Percentiles rank a stretch among this genome's conserved stretches.
phyloP scores from a whole-genome alignment of 2,329 filamentous ascomycete species.

The Helotiales sp. region DNA sequence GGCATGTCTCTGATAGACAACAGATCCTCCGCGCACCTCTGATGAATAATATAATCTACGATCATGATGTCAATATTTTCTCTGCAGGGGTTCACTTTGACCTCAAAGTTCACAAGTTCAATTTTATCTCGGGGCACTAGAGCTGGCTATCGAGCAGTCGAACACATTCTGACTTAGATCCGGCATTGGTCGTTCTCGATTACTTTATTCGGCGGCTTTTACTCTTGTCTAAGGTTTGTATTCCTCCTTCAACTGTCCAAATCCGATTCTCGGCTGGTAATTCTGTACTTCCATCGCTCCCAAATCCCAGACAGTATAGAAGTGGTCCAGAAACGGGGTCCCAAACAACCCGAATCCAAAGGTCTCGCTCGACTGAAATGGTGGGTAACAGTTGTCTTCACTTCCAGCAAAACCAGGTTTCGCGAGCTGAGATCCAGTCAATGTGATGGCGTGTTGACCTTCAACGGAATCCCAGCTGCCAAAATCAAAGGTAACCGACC shows the following conservation, averaged over 20 bases:
- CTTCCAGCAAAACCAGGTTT: background rate
- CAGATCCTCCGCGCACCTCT: no score
- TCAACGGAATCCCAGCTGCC: background rate
- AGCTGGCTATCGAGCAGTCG: no score
- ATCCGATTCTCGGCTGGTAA: background rate
- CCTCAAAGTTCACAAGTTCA: no score
- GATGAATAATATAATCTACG: no score
- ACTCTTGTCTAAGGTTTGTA: background rate
- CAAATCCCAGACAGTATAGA: slow-evolving; percentile 6
- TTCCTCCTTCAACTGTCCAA: slow-evolving; percentile 5
- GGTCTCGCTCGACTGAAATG: background rate
- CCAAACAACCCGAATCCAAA: background rate
- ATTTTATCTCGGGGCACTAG: no score
- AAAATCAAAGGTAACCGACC: background rate
- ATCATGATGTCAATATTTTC: no score
- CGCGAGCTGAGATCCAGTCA: background rate
- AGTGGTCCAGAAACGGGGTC: background rate
- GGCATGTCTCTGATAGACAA: no score
- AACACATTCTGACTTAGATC: no score
- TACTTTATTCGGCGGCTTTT: no score
- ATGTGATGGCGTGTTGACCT: background rate
- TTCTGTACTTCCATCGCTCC: background rate
- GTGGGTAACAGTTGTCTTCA: background rate
- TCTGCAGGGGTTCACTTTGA: no score
- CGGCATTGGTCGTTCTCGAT: no score